phyloP scores from a whole-genome alignment of 257 asterid species.

The Plantago elongata region DNA sequence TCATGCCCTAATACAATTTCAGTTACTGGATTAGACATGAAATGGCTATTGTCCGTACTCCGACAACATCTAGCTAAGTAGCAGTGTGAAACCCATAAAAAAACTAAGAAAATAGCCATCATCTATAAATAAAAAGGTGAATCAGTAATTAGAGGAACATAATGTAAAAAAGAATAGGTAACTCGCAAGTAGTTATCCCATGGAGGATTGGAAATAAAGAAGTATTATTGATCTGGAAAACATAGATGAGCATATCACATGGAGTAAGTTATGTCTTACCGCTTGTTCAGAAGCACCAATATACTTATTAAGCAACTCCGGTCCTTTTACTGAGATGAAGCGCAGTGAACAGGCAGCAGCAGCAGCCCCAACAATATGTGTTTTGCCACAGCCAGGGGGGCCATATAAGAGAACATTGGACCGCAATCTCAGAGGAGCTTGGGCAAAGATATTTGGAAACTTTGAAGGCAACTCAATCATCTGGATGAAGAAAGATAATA shows the following conservation, averaged over 20 bases:
- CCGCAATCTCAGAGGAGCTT: conserved; percentile 90
- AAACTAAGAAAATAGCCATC: background rate
- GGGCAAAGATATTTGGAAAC: conserved; percentile 73
- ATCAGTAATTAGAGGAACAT: background rate
- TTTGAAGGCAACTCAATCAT: conserved; percentile 96
- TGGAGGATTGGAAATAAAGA: conserved; percentile 8
- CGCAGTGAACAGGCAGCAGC: conserved; percentile 96
- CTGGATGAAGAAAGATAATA: conserved; percentile 28
- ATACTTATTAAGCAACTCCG: conserved; percentile 91
- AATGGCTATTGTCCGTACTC: background rate
- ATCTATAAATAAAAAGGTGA: background rate
- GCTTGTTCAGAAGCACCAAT: conserved; percentile 99
- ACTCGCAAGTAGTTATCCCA: background rate
- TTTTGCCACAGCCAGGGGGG: conserved; percentile 99
- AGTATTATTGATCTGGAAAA: conserved; percentile 6
- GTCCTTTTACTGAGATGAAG: conserved; percentile 95
- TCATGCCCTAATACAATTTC: background rate
- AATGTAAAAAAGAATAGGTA: background rate
- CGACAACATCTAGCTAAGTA: background rate
- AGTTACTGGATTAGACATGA: background rate
- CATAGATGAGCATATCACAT: conserved; percentile 10
- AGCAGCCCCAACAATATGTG: conserved; percentile 96
- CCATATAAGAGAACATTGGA: conserved; percentile 96
- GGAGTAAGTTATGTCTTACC: conserved; percentile 42
- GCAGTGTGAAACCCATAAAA: background rate